Evolutionary conservation across 2,329 filamentous ascomycete genomes (phyloP).

Genomic region (Claviceps fusiformis): DNA sequence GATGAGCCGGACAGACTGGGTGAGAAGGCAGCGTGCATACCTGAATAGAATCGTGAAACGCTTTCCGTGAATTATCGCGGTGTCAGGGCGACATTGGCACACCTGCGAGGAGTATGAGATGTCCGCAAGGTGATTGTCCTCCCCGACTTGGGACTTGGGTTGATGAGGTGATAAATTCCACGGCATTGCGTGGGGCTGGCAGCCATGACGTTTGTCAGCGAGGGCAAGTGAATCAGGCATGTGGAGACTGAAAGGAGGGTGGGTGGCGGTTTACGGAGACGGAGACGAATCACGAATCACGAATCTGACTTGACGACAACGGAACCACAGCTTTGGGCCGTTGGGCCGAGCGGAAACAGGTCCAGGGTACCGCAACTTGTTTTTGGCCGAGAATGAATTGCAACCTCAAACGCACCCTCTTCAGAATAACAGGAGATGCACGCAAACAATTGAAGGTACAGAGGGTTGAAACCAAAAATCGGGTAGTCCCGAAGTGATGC

Average conservation of each 20-base stretch:
- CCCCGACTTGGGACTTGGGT: not conserved
- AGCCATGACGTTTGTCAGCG: slow-evolving; percentile 7
- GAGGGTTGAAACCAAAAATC: no score
- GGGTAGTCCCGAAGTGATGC: no score
- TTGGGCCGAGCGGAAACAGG: no score
- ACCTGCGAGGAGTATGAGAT: not conserved
- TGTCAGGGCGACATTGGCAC: not conserved
- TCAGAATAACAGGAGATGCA: no score
- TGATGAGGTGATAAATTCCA: not conserved
- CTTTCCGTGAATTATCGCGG: not conserved
- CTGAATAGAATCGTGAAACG: not conserved
- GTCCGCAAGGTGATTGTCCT: not conserved
- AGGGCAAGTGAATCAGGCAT: not conserved
- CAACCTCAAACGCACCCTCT: no score
- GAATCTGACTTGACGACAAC: no score
- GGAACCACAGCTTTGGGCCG: no score
- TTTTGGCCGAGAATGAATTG: not conserved
- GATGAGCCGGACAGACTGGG: not conserved
- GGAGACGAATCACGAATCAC: no score
- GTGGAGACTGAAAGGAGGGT: no score
- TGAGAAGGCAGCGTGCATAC: not conserved
- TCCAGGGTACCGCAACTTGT: not conserved
- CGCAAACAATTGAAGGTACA: no score
- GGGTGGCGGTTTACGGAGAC: not conserved
- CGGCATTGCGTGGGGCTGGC: not conserved